Percentiles rank a stretch among this genome's conserved stretches.
Evolutionary conservation across 2,329 filamentous ascomycete genomes (phyloP).

Genomic region (Amauroascus niger): DNA sequence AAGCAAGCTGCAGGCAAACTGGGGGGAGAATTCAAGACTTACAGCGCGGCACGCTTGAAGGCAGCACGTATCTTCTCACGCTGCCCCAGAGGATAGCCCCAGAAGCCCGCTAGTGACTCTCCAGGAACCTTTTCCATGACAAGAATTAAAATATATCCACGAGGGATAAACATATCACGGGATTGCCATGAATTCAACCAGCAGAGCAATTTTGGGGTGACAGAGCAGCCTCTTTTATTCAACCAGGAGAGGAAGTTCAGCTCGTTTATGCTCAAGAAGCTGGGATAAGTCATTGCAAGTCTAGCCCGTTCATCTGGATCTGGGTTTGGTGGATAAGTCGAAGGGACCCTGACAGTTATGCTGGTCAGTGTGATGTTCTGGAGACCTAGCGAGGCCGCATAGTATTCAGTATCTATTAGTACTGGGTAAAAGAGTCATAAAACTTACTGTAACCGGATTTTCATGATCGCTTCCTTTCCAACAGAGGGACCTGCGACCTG

Average conservation of each 20-base stretch:
- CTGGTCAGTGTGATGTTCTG: background rate
- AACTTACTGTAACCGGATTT: constrained; percentile 12
- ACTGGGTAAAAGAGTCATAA: background rate
- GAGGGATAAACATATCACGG: constrained; percentile 4
- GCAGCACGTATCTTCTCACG: constrained; percentile 7
- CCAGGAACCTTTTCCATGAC: constrained; percentile 15
- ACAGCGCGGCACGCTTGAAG: constrained; percentile 6
- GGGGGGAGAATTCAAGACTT: background rate
- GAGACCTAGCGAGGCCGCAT: background rate
- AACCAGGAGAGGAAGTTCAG: background rate
- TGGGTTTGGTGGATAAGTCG: background rate
- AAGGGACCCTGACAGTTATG: background rate
- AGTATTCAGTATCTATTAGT: too few species aligned
- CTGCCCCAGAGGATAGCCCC: background rate
- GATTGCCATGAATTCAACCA: background rate
- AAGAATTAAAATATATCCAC: constrained; percentile 10
- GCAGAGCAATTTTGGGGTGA: background rate
- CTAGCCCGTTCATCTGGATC: background rate
- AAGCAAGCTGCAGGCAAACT: too few species aligned
- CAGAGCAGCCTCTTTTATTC: background rate
- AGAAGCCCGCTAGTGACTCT: constrained; percentile 4
- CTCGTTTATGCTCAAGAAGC: background rate
- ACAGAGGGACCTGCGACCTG: constrained; percentile 2
- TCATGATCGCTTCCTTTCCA: constrained; percentile 11
- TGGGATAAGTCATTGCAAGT: background rate